Evolutionary conservation across 192 early-diverging fungal species (phyloP).

Genomic region (Entrophospora sp.): DNA sequence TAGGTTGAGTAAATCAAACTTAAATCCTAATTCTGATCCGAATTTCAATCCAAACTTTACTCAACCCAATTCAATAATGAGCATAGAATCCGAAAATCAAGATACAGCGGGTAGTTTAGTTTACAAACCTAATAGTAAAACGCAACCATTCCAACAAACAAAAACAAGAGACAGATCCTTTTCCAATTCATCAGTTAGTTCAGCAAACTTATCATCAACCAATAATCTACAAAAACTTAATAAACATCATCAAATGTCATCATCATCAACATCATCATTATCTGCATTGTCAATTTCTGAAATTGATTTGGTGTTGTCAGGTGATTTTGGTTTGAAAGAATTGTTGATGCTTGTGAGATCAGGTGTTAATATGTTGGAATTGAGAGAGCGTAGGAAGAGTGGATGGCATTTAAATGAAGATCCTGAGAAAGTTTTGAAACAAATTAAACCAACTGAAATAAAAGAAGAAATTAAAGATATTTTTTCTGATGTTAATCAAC

Average conservation of each 20-base stretch:
- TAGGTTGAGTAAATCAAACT: no score
- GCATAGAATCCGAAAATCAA: no score
- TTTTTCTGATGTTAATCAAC: constrained; percentile 9
- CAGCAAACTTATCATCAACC: background rate
- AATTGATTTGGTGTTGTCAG: constrained; percentile 24
- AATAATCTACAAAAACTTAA: background rate
- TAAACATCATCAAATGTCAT: background rate
- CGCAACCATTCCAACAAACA: background rate
- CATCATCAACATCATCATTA: background rate
- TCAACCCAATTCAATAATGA: no score
- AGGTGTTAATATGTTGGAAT: constrained; percentile 20
- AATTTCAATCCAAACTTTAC: background rate
- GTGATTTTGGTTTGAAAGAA: constrained; percentile 41
- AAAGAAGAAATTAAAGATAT: constrained; percentile 21
- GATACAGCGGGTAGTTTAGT: no score
- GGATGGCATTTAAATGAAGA: constrained; percentile 15
- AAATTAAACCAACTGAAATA: constrained; percentile 12
- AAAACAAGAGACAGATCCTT: background rate
- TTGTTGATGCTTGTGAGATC: constrained; percentile 31
- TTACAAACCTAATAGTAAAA: background rate
- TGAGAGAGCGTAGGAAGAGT: constrained; percentile 16
- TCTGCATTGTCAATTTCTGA: background rate
- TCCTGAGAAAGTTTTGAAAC: constrained; percentile 18
- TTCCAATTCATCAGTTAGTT: background rate
- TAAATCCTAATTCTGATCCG: no score